Base-by-base conservation (phyloP, 352 stramenopile species). In the Globisporangium lucens region DNA sequence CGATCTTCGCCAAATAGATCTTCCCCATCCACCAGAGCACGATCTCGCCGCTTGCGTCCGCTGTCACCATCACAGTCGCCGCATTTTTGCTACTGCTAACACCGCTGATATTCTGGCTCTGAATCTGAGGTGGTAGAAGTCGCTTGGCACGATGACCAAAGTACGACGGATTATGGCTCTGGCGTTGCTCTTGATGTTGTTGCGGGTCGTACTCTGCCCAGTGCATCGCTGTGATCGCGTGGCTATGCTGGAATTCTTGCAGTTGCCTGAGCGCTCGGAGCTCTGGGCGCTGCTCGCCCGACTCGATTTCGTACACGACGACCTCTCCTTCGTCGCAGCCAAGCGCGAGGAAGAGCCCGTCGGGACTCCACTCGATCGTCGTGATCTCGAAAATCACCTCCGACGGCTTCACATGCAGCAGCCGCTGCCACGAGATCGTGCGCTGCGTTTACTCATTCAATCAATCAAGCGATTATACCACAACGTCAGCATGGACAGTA, bases 341-440 rank as follows among this genome's bases (percentile, higher is more conserved):
- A 33, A 93, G 80, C 29, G 85, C 85, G 9, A 95, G 74, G 43
- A 75, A 74, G 56, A 82, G 70, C 8, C 87, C 87, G 51, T 93
- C 77, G 1, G 85, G 85, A 65, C 77, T 86, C 87, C 87, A 95
- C 27, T 56, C 78, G 30, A 95, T 12, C 9, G 72, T 68, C 64
- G 76, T 57, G 62, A 91, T 83, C 53, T 89, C 75, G 4, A 87
- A 83, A 17, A 59, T 62, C 20, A 90, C 71, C 29, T 92, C 79
- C 2, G 82, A 82, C 22, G 82, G 74, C 63, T 89, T 89, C 52
- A 92, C 64, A 41, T 92, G 83, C 56, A 95, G 53, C 61, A 92
- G 56, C 9, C 83, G 85, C 57, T 93, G 86, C 87, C 87, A 95
- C 15, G 81, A 89, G 0, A 89, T 81, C 47, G 83, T 88, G 33